Percentiles rank a stretch among this genome's conserved stretches.
Conservation (phyloP, 2,329 filamentous ascomycete species). For the Cryphonectria japonica region DNA sequence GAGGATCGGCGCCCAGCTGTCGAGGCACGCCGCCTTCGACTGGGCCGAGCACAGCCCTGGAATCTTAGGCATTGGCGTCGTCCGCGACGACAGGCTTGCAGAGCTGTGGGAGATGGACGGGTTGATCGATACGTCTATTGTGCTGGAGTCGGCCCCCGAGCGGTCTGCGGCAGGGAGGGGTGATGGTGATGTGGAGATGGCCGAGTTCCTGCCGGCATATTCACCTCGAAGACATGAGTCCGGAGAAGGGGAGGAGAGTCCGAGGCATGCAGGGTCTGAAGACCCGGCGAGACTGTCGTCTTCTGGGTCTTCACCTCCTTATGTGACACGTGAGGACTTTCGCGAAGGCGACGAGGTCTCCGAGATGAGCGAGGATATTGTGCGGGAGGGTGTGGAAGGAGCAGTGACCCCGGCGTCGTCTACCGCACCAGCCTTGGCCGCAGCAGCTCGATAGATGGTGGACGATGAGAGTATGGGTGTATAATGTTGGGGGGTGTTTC, state of each 20-base stretch:
- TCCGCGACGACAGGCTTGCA: neutral
- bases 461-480: neutral
- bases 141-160: neutral
- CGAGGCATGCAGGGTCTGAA: neutral
- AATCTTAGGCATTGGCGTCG: neutral
- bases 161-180: neutral
- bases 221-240: slow-evolving; percentile 9
- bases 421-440: neutral
- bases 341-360: neutral
- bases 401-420: neutral
- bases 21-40: neutral
- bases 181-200: slow-evolving; percentile 17
- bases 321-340: neutral
- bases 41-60: neutral
- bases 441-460: neutral
- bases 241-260: neutral
- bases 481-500: no score
- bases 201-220: slow-evolving; percentile 17
- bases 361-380: neutral
- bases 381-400: neutral
- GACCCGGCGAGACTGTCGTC: neutral
- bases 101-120: slow-evolving; percentile 18
- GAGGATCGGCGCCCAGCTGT: slow-evolving; percentile 22
- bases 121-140: slow-evolving; percentile 8
- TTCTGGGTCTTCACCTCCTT: neutral